Percentiles rank a stretch among this genome's conserved stretches.
phyloP scores from a whole-genome alignment of 139 green algal species.

The Chlorella sorokiniana region DNA sequence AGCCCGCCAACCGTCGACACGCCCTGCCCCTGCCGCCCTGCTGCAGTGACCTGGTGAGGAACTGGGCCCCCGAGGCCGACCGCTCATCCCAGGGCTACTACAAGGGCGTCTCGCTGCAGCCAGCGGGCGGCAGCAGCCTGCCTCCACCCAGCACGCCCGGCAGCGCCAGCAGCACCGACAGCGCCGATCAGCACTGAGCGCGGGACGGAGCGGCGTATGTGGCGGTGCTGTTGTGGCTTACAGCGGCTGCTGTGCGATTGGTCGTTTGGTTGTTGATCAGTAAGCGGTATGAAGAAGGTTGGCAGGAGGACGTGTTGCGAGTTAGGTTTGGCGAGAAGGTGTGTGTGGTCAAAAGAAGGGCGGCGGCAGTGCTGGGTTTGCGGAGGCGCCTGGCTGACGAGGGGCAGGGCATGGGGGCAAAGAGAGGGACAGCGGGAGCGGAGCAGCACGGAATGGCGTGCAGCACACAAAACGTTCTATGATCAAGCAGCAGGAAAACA shows the following conservation, averaged over 20 bases:
- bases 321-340: background rate
- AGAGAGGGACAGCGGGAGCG: background rate
- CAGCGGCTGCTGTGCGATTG: background rate
- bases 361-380: background rate
- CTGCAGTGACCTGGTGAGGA: constrained; percentile 62
- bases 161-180: background rate
- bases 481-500: background rate
- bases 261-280: background rate
- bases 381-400: background rate
- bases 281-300: background rate
- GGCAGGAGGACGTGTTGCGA: background rate
- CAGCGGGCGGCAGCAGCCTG: background rate
- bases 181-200: background rate
- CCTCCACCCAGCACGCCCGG: background rate
- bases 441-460: background rate
- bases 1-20: too few relatives aligned
- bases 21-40: background rate
- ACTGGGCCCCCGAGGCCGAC: constrained; percentile 63
- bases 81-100: constrained; percentile 60
- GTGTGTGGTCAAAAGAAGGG: background rate
- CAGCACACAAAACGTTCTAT: background rate
- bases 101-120: constrained; percentile 44
- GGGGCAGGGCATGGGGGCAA: background rate
- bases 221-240: background rate
- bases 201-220: background rate